Percentiles rank a stretch among this genome's conserved stretches.
These are phyloP conservation scores for Avena eriantha DNA, from an alignment of 176 grass and related monocot genomes.

Conservation along the genomic window DNA sequence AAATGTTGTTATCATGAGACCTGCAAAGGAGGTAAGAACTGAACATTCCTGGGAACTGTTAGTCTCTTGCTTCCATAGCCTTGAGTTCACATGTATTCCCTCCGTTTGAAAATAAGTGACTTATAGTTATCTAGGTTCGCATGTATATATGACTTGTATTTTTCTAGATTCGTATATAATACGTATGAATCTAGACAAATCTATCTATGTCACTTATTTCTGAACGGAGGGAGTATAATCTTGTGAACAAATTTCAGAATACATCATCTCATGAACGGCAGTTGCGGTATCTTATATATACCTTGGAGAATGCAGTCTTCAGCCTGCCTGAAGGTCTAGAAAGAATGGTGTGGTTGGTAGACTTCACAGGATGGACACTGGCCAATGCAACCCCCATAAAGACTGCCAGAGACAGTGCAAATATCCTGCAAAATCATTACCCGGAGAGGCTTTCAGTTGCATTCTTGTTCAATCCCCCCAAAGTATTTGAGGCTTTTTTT, in stretches of 20 bases:
- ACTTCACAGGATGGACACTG: slow-evolving; percentile 93
- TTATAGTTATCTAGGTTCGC: too few relatives aligned
- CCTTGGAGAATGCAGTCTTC: slow-evolving; percentile 84
- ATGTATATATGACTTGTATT: too few relatives aligned
- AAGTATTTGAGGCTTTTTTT: slow-evolving; percentile 88
- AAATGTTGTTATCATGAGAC: slow-evolving; percentile 73
- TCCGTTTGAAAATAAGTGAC: too few relatives aligned
- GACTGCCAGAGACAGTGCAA: slow-evolving; percentile 67
- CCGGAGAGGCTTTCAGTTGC: slow-evolving; percentile 75
- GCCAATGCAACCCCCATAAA: slow-evolving; percentile 73
- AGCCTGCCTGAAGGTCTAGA: slow-evolving; percentile 80
- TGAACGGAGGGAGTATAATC: not conserved
- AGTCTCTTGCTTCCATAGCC: not conserved
- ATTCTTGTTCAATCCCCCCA: slow-evolving; percentile 82
- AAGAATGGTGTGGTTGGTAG: slow-evolving; percentile 92
- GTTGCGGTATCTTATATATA: slow-evolving; percentile 68
- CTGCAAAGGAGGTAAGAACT: slow-evolving; percentile 66
- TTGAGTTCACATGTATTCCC: not conserved
- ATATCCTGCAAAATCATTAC: slow-evolving; percentile 89
- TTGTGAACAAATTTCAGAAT: slow-evolving; percentile 59
- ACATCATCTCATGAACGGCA: slow-evolving; percentile 70
- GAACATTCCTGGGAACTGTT: not conserved
- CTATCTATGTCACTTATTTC: too few relatives aligned
- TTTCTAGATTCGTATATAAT: too few relatives aligned
- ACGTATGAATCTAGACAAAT: too few relatives aligned